Conservation (phyloP, 768 basidiomycete species). For the Rhizopogon roseolus region DNA sequence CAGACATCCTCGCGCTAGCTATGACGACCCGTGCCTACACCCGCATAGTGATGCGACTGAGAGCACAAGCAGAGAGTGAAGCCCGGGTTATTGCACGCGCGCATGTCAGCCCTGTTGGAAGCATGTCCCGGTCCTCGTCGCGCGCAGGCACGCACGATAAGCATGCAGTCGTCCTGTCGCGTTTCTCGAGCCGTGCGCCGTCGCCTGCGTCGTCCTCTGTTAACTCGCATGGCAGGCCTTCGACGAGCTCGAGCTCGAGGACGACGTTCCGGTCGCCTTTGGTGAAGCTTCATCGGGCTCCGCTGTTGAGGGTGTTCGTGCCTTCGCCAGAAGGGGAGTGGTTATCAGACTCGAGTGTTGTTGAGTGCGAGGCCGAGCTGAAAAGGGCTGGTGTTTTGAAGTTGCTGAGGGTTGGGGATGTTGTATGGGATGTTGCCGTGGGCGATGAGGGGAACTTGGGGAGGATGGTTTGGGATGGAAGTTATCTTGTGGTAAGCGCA, state of each 20-base stretch:
- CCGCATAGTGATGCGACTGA: slow-evolving; percentile 72
- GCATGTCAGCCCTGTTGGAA: slow-evolving; percentile 1
- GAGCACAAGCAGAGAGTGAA: slow-evolving; percentile 73
- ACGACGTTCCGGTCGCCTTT: slow-evolving; percentile 64
- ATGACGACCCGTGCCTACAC: slow-evolving; percentile 72
- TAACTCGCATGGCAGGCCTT: slow-evolving; percentile 19
- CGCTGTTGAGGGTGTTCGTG: slow-evolving; percentile 75
- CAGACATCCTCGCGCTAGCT: slow-evolving; percentile 47
- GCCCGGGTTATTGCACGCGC: slow-evolving; percentile 18
- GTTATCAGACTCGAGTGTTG: slow-evolving; percentile 75
- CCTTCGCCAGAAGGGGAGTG: slow-evolving; percentile 85
- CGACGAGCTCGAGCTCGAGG: slow-evolving; percentile 13
- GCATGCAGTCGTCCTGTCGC: not conserved
- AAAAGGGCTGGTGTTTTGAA: slow-evolving; percentile 59
- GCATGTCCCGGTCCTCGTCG: not conserved
- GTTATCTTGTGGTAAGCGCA: slow-evolving; percentile 64
- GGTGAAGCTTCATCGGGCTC: slow-evolving; percentile 66
- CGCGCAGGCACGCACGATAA: slow-evolving; percentile 12
- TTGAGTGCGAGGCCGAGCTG: slow-evolving; percentile 81
- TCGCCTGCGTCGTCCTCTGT: slow-evolving; percentile 46
- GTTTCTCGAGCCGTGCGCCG: slow-evolving; percentile 57
- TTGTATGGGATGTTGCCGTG: slow-evolving; percentile 84
- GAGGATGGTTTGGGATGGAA: slow-evolving; percentile 85
- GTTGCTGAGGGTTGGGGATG: slow-evolving; percentile 69
- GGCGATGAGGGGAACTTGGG: slow-evolving; percentile 85